Percentiles rank a stretch among this genome's conserved stretches.
These are phyloP conservation scores for Porphyridium purpureum DNA, from an alignment of 23 red algal genomes.

Conservation along the genomic window DNA sequence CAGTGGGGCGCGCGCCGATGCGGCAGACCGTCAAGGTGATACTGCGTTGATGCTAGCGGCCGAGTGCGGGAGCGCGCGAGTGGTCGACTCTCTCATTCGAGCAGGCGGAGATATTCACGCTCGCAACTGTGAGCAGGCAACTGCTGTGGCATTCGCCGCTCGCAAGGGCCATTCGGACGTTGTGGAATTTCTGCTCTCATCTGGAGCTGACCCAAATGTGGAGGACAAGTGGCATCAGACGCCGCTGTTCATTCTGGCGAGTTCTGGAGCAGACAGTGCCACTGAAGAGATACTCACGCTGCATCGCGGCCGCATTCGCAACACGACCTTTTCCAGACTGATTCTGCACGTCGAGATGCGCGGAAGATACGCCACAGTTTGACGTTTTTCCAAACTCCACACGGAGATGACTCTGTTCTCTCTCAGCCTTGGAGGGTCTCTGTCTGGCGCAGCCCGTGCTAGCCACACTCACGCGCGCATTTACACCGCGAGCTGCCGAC, in stretches of 20 bases:
- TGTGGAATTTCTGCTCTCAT: conserved; percentile 1
- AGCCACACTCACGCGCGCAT: too few relatives aligned
- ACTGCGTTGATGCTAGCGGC: background rate
- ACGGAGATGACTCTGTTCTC: too few relatives aligned
- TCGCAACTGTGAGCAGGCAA: background rate
- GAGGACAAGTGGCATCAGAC: background rate
- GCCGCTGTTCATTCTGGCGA: background rate
- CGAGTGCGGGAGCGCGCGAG: background rate
- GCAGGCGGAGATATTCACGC: background rate
- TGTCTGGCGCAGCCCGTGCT: too few relatives aligned
- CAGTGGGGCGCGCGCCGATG: background rate
- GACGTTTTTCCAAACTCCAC: too few relatives aligned
- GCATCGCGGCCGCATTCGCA: too few relatives aligned
- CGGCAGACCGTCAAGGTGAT: background rate
- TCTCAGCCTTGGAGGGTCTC: too few relatives aligned
- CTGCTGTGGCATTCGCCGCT: background rate
- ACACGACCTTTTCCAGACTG: too few relatives aligned
- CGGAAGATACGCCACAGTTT: too few relatives aligned
- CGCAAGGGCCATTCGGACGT: background rate
- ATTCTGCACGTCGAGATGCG: too few relatives aligned
- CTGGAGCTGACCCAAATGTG: background rate
- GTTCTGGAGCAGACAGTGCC: too few relatives aligned
- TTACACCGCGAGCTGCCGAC: too few relatives aligned
- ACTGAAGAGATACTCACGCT: too few relatives aligned
- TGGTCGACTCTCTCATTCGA: conserved; percentile 1